Percentiles rank a stretch among this genome's conserved stretches.
phyloP scores from a whole-genome alignment of 164 flowering plant genomes.

The Magnolia changhungtana region DNA sequence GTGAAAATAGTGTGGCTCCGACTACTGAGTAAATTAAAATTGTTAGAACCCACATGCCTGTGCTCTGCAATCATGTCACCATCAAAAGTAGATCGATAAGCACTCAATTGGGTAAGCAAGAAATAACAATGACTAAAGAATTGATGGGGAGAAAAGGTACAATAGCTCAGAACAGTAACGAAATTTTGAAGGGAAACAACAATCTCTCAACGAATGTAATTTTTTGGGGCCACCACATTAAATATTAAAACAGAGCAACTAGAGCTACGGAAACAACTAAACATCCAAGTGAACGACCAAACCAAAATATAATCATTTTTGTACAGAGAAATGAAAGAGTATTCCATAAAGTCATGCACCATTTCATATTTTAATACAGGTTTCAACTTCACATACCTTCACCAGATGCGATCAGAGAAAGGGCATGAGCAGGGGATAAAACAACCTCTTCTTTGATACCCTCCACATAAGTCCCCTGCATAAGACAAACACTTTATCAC shows the following conservation, averaged over 20 bases:
- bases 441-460: constrained; percentile 90
- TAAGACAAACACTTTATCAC: not conserved
- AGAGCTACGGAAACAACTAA: not conserved
- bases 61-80: constrained; percentile 51
- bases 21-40: constrained; percentile 76
- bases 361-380: not conserved
- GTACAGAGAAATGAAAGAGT: not conserved
- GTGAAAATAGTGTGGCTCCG: constrained; percentile 90
- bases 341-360: not conserved
- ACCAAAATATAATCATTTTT: not conserved
- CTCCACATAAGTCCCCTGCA: constrained; percentile 81
- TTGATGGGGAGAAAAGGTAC: not conserved
- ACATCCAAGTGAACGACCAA: not conserved
- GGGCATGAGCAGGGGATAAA: constrained; percentile 81
- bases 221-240: not conserved
- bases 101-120: constrained; percentile 2
- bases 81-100: constrained; percentile 5
- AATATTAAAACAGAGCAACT: not conserved
- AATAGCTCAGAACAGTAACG: not conserved
- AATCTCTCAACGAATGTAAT: too few relatives aligned
- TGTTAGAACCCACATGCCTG: constrained; percentile 85
- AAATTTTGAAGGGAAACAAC: not conserved
- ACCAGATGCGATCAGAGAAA: constrained; percentile 77
- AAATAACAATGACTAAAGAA: not conserved
- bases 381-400: constrained; percentile 49